Evolutionary conservation across 768 basidiomycete species (phyloP).

Genomic region (Pleurotus platypus): DNA sequence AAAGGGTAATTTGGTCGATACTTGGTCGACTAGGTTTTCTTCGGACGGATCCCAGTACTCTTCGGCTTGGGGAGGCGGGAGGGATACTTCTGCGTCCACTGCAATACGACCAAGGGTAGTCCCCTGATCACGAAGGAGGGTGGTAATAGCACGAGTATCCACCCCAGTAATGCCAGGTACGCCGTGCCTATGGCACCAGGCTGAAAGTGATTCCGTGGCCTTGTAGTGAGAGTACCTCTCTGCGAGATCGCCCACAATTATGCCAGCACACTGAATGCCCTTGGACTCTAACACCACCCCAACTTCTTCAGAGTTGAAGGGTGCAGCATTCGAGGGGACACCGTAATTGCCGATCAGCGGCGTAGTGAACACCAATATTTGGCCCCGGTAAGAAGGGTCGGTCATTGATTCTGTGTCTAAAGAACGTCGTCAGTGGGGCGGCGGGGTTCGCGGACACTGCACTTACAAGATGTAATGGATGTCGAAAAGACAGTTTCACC

Average conservation of each 20-base stretch:
- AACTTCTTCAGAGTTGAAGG: constrained; percentile 70
- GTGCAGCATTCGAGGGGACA: constrained; percentile 78
- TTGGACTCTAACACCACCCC: constrained; percentile 88
- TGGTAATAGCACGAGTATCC: constrained; percentile 95
- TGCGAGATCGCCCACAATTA: constrained; percentile 93
- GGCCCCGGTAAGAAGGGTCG: constrained; percentile 96
- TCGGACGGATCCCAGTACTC: constrained; percentile 91
- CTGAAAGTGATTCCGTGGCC: constrained; percentile 87
- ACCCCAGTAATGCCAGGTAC: constrained; percentile 96
- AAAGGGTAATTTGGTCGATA: constrained; percentile 83
- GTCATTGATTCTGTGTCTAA: constrained; percentile 99
- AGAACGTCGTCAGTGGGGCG: neutral
- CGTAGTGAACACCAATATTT: constrained; percentile 97
- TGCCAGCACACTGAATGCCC: constrained; percentile 85
- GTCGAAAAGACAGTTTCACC: constrained; percentile 99
- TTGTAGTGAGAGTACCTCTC: constrained; percentile 93
- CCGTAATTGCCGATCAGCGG: constrained; percentile 99
- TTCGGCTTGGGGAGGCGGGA: constrained; percentile 52
- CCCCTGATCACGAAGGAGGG: constrained; percentile 91
- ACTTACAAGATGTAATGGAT: constrained; percentile 94
- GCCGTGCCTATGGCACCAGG: constrained; percentile 89
- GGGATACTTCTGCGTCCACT: constrained; percentile 66
- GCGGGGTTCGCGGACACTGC: neutral
- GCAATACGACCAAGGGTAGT: constrained; percentile 93
- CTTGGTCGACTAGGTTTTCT: constrained; percentile 93